A percentile compares a stretch with the other conserved stretches of the same genome.
Evolutionary conservation across 2,329 filamentous ascomycete species (phyloP).

Genomic region (Plenodomus biglobosus): DNA sequence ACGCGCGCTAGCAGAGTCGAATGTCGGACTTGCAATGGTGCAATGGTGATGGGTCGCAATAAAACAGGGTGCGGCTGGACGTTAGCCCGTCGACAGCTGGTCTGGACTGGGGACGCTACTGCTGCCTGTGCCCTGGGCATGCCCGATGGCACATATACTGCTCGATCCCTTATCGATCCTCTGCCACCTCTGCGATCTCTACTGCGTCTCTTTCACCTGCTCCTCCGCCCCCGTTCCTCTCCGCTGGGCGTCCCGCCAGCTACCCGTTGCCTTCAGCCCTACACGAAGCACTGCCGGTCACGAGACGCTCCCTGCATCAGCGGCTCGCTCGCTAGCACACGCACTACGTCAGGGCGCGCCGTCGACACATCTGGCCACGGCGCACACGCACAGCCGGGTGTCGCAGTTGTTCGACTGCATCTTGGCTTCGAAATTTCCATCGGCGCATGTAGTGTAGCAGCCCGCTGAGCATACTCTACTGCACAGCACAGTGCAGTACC

Average conservation of each 20-base stretch:
- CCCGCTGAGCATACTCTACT: no score
- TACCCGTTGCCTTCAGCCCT: constrained; percentile 1
- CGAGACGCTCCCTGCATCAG: neutral
- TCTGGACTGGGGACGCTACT: constrained; percentile 5
- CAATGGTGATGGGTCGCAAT: no score
- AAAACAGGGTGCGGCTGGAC: constrained; percentile 1
- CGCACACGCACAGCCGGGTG: constrained; percentile 3
- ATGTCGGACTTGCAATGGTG: constrained; percentile 7
- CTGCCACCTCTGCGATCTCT: constrained; percentile 4
- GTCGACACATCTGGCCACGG: neutral
- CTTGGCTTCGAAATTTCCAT: constrained; percentile 3
- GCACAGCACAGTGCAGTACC: no score
- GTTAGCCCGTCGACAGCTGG: constrained; percentile 6
- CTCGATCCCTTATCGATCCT: neutral
- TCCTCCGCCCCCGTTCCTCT: constrained; percentile 1
- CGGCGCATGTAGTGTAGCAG: neutral
- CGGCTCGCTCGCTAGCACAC: neutral
- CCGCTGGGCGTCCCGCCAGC: constrained; percentile 8
- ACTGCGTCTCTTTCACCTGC: constrained; percentile 5
- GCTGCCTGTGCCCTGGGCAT: constrained; percentile 4
- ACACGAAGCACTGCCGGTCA: neutral
- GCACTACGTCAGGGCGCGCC: constrained; percentile 4
- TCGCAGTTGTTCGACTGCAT: neutral
- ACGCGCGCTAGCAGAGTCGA: neutral
- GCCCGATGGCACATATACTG: neutral